Evolutionary conservation across 2,329 filamentous ascomycete genomes (phyloP).

Genomic region (Aureobasidium musti): DNA sequence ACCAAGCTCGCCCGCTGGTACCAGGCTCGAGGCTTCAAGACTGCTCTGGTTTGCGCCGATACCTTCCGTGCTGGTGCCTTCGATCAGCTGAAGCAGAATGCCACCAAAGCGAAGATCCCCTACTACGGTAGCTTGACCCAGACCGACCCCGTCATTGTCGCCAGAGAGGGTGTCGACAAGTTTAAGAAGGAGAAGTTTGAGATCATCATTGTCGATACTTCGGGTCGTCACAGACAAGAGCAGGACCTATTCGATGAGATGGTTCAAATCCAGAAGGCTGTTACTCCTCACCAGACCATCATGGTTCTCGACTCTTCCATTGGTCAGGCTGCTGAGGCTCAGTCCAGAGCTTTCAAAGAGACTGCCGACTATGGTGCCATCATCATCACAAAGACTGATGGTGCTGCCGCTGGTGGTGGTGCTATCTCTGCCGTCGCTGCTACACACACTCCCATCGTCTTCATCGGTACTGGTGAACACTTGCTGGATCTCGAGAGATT

Average conservation of each 20-base stretch:
- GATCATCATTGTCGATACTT: conserved; percentile 98
- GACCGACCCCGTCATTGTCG: conserved; percentile 91
- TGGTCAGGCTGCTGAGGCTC: conserved; percentile 90
- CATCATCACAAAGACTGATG: conserved; percentile 98
- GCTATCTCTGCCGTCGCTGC: conserved; percentile 97
- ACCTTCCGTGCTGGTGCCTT: conserved; percentile 98
- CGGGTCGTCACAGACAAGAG: conserved; percentile 91
- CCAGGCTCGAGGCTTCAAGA: conserved; percentile 86
- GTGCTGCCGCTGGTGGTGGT: conserved; percentile 91
- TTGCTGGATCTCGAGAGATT: conserved; percentile 94
- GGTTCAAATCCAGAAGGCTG: conserved; percentile 90
- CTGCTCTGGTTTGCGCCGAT: conserved; percentile 93
- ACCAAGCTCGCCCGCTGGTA: conserved; percentile 96
- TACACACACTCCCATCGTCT: conserved; percentile 95
- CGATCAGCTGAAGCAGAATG: conserved; percentile 98
- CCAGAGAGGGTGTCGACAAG: conserved; percentile 93
- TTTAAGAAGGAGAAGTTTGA: conserved; percentile 99
- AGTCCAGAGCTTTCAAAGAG: conserved; percentile 96
- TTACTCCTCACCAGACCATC: conserved; percentile 93
- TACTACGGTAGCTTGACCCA: conserved; percentile 97
- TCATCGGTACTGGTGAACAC: conserved; percentile 96
- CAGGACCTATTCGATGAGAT: conserved; percentile 95
- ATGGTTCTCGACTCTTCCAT: conserved; percentile 98
- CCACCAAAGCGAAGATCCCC: conserved; percentile 97
- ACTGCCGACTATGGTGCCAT: conserved; percentile 96